Evolutionary conservation across 768 basidiomycete genomes (phyloP), one percentile per base, ranked within the genome.

Genomic region (Rhizopogon vinicolor): DNA sequence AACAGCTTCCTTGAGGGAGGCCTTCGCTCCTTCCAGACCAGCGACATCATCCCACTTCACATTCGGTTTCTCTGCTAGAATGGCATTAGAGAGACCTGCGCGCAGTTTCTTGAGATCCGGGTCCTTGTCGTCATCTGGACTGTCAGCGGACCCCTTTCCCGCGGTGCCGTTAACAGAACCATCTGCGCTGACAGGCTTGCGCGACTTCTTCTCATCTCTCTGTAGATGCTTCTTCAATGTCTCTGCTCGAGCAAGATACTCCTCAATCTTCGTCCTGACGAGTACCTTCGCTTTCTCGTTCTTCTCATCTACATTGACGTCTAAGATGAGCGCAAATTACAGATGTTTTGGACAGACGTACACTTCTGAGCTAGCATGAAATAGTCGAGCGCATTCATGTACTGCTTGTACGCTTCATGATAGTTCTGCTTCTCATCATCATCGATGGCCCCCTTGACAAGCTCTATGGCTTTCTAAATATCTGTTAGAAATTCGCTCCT

Each of bases 31-130:
- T 65, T 96, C 94, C 9, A 99, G 80, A 46, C 97, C 97, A 14
- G 97, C 97, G 46, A 99, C 96, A 69, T 99, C 97, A 65, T 98
- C 94, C 97, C 97, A 99, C 63, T 87, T 87, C 41, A 98, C 88
- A 69, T 99, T 92, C 7, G 97, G 97, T 61, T 86, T 96, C 72
- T 98, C 97, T 0, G 87, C 79, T 5, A 99, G 67, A 63, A 99
- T 98, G 16, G 95, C 93, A 22, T 86, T 84, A 7, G 90, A 78
- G 2, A 99, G 78, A 2, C 90, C 92, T 0, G 90, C 91, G n/a
- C 97, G 83, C 35, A 99, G 82, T 69, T 99, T 99, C 82, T 98
- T 98, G 52, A 88, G 81, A 60, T 98, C 97, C 2, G 93, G 87
- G 71, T 99, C 96, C 37, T 83, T 76, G 58, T 87, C 91, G 31